Conservation (phyloP, 2,329 filamentous ascomycete genomes). For the Colletotrichum caudatum region DNA sequence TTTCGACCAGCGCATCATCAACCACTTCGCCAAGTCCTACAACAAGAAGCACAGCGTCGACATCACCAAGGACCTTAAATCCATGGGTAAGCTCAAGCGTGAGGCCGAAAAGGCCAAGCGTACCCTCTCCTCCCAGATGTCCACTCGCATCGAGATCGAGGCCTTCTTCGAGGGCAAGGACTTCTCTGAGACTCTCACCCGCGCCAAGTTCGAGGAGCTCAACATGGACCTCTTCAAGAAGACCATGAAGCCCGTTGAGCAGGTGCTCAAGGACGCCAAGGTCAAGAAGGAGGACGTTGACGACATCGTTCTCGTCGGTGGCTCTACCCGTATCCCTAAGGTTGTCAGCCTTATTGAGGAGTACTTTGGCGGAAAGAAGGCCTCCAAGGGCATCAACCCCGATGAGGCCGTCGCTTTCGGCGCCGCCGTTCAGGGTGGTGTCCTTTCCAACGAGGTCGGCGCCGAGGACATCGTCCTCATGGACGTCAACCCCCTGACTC, state of each 20-base stretch:
- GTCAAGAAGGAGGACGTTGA: constrained; percentile 95
- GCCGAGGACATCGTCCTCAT: constrained; percentile 88
- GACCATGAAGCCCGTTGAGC: constrained; percentile 98
- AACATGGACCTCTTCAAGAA: constrained; percentile 99
- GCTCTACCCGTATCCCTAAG: constrained; percentile 99
- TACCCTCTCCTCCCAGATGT: constrained; percentile 94
- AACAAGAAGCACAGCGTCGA: constrained; percentile 98
- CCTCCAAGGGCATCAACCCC: constrained; percentile 99
- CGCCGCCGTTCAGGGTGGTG: constrained; percentile 96
- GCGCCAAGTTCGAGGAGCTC: constrained; percentile 99
- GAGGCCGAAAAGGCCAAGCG: constrained; percentile 99
- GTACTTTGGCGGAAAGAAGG: constrained; percentile 95
- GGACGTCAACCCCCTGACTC: constrained; percentile 96
- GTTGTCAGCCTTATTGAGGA: constrained; percentile 91
- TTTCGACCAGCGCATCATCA: constrained; percentile 98
- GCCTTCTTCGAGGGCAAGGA: constrained; percentile 96
- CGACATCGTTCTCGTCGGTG: constrained; percentile 97
- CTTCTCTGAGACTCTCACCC: constrained; percentile 97
- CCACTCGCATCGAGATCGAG: constrained; percentile 95
- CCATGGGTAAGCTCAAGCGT: constrained; percentile 99
- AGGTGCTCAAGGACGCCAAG: constrained; percentile 98
- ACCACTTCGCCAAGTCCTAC: constrained; percentile 95
- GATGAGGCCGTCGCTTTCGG: constrained; percentile 99
- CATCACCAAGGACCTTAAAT: constrained; percentile 93
- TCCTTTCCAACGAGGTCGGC: constrained; percentile 88